Evolutionary conservation across 768 basidiomycete species (phyloP), one percentile per base, ranked within the genome.

Genomic region (Leccinum barrowsii): DNA sequence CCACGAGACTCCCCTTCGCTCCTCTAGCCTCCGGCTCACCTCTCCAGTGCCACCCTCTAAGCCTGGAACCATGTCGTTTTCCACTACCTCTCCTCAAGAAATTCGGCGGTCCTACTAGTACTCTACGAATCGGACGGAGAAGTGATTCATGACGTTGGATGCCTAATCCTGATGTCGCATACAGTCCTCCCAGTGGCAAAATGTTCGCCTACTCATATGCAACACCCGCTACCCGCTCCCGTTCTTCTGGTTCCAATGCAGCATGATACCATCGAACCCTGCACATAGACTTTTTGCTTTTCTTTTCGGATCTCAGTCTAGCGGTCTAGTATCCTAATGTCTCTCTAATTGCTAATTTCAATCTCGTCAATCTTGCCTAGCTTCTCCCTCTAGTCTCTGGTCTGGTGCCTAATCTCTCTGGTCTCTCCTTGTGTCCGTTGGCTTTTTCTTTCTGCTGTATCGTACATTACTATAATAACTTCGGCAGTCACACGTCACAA

Each of bases 71-170:
- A 74, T 83, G 66, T 81, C 84, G 19, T 73, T 75, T 53, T 66
- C 75, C 32, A 63, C 69, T 44, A 74, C 81, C 15, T 80, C 82
- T 21, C 82, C 85, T 54, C 79, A 81, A 50, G 84, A 82, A 77
- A 81, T 85, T 73, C 69, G 64, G 52, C 82, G 86, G 54, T 82
- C 85, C 34, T 78, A 21, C 21, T 21, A 21, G 21, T 22, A 82
- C 59, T 85, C 85, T 54, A 89, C 66, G 86, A 87, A 75, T 87
- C 85, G 61, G 75, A 75, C 58, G 71, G 71, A 63, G 76, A 81
- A 61, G 74, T 77, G 69, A 82, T 85, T 42, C 85, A 82, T 59
- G 81, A 67, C 80, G 84, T 60, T 88, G 87, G 87, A 75, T 87
- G 48, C 87, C 86, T 13, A 78, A 80, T 28, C 65, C 70, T 42